A percentile compares a stretch with the other conserved stretches of the same genome.
Evolutionary conservation across 140 eudicot species (phyloP).

Genomic region (Oenanthe javanica): DNA sequence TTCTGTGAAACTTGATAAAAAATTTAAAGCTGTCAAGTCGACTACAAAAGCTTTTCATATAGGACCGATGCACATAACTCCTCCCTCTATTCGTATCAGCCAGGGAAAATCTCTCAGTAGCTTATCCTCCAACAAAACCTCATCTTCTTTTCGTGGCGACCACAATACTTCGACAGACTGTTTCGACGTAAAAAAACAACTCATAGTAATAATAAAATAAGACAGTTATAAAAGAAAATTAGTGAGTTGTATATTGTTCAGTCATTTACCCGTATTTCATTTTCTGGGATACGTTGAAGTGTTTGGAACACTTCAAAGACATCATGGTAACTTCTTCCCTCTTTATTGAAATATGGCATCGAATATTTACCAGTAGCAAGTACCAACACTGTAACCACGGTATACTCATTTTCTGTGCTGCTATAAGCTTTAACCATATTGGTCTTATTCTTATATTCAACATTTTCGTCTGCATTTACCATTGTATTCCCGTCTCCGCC

Average conservation of each 20-base stretch:
- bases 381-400: neutral
- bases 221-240: no score
- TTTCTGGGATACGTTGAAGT: neutral
- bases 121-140: no score
- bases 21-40: no score
- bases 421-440: neutral
- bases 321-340: neutral
- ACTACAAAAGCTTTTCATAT: no score
- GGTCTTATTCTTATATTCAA: neutral
- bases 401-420: neutral
- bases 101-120: no score
- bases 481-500: neutral
- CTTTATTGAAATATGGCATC: neutral
- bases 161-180: no score
- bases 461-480: neutral
- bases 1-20: no score
- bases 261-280: neutral
- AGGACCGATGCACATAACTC: no score
- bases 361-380: neutral
- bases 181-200: no score
- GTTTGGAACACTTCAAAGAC: neutral
- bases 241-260: neutral
- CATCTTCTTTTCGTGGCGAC: no score
- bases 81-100: no score
- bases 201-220: no score